Percentiles rank a stretch among this genome's conserved stretches.
phyloP scores from a whole-genome alignment of 768 basidiomycete genomes.

The Lanmaoa pseudosensibilis region DNA sequence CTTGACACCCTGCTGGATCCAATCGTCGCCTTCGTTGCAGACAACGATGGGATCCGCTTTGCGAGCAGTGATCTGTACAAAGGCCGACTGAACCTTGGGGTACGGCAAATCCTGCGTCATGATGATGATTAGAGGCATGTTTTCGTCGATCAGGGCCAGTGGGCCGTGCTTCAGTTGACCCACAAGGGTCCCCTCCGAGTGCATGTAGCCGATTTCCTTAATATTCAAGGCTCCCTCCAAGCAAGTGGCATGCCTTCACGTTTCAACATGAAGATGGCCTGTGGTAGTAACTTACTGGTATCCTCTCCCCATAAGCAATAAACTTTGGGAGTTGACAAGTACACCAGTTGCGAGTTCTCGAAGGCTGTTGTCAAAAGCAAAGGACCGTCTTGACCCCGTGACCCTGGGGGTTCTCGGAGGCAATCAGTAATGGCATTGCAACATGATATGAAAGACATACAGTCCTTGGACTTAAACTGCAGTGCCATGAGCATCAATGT shows the following conservation, averaged over 20 bases:
- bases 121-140: slow-evolving; percentile 98
- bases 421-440: too few relatives aligned
- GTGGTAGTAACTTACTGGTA: slow-evolving; percentile 70
- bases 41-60: slow-evolving; percentile 95
- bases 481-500: too few relatives aligned
- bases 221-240: slow-evolving; percentile 98
- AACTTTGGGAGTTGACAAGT: slow-evolving; percentile 73
- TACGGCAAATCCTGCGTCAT: slow-evolving; percentile 99
- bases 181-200: slow-evolving; percentile 77
- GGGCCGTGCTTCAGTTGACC: slow-evolving; percentile 99
- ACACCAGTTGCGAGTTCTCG: slow-evolving; percentile 84
- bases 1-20: slow-evolving; percentile 70
- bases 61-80: slow-evolving; percentile 95
- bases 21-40: slow-evolving; percentile 89
- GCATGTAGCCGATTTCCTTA: slow-evolving; percentile 93
- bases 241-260: slow-evolving; percentile 82
- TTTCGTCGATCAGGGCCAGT: slow-evolving; percentile 95
- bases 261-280: slow-evolving; percentile 1
- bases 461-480: too few relatives aligned
- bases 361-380: slow-evolving; percentile 67
- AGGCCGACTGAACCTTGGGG: slow-evolving; percentile 96
- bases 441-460: too few relatives aligned
- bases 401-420: too few relatives aligned
- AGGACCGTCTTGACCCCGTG: slow-evolving; percentile 89
- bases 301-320: slow-evolving; percentile 96